A percentile compares a stretch with the other conserved stretches of the same genome.
Evolutionary conservation across 2,329 filamentous ascomycete species (phyloP).

Genomic region (Rasamsonia emersonii): DNA sequence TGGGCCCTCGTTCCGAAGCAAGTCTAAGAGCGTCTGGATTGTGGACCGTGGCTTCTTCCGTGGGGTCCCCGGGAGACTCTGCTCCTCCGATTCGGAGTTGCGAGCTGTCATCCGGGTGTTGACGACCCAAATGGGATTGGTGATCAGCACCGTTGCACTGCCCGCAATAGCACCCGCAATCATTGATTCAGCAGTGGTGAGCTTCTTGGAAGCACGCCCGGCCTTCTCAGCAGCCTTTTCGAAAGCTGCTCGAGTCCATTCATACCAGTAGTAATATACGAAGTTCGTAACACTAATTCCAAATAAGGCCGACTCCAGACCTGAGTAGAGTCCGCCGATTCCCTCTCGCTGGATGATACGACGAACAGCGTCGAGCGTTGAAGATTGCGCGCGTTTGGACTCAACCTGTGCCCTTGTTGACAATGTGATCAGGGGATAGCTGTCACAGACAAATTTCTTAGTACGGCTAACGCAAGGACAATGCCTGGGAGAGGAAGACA

Average conservation of each 20-base stretch:
- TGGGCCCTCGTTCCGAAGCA: constrained; percentile 77
- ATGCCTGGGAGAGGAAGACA: not conserved
- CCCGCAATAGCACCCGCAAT: constrained; percentile 89
- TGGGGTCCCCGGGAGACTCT: constrained; percentile 30
- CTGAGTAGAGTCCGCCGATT: constrained; percentile 78
- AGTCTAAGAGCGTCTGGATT: constrained; percentile 67
- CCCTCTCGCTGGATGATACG: constrained; percentile 89
- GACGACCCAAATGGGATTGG: constrained; percentile 98
- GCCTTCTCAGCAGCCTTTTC: constrained; percentile 62
- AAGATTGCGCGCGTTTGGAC: constrained; percentile 81
- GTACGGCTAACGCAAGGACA: constrained; percentile 6
- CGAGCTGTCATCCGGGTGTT: constrained; percentile 97
- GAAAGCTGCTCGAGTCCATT: constrained; percentile 87
- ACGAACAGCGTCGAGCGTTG: constrained; percentile 72
- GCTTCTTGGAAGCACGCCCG: constrained; percentile 66
- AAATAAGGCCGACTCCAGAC: constrained; percentile 87
- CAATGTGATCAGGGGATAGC: constrained; percentile 92
- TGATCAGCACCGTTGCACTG: constrained; percentile 86
- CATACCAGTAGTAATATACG: constrained; percentile 99
- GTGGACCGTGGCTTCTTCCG: constrained; percentile 58
- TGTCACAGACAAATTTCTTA: constrained; percentile 31
- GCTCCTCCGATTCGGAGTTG: constrained; percentile 48
- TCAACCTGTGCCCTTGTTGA: constrained; percentile 97
- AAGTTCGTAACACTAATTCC: constrained; percentile 99
- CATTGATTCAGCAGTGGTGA: constrained; percentile 90